These are phyloP conservation scores for Chenopodium album DNA, from an alignment of 148 eudicot genomes.

Conservation along the genomic window DNA sequence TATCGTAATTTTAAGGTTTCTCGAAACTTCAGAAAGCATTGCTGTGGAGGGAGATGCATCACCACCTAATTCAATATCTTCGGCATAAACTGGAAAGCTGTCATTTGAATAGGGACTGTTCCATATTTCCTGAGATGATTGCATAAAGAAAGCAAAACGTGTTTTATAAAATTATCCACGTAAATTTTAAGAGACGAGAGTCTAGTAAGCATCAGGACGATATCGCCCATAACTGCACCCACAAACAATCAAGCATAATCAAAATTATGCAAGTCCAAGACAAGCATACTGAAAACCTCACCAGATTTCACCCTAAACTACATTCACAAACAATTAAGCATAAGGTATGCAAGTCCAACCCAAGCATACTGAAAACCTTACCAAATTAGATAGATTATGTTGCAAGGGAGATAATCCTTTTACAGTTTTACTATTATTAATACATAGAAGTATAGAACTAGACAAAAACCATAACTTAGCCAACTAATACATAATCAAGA, in stretches of 20 bases:
- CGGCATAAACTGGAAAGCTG: constrained; percentile 68
- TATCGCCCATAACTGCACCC: neutral
- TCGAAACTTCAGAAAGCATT: constrained; percentile 70
- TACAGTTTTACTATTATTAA: neutral
- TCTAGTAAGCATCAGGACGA: neutral
- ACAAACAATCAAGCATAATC: neutral
- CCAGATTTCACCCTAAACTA: neutral
- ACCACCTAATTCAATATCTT: constrained; percentile 71
- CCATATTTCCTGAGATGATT: constrained; percentile 65
- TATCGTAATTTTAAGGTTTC: constrained; percentile 46
- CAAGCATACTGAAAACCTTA: neutral
- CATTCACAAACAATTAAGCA: neutral
- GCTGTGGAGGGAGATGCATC: constrained; percentile 71
- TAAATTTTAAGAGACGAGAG: neutral
- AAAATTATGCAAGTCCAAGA: constrained; percentile 3
- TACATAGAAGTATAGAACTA: too few species aligned
- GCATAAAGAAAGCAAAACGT: neutral
- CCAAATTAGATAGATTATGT: neutral
- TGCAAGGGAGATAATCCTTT: neutral
- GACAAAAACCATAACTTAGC: neutral
- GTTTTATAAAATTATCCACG: neutral
- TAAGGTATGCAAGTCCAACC: constrained; percentile 6
- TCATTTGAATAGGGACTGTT: constrained; percentile 81
- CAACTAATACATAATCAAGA: neutral
- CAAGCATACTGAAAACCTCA: neutral